Evolutionary conservation across 805 yeast species (phyloP).

Genomic region (Ogataea trehalophila): DNA sequence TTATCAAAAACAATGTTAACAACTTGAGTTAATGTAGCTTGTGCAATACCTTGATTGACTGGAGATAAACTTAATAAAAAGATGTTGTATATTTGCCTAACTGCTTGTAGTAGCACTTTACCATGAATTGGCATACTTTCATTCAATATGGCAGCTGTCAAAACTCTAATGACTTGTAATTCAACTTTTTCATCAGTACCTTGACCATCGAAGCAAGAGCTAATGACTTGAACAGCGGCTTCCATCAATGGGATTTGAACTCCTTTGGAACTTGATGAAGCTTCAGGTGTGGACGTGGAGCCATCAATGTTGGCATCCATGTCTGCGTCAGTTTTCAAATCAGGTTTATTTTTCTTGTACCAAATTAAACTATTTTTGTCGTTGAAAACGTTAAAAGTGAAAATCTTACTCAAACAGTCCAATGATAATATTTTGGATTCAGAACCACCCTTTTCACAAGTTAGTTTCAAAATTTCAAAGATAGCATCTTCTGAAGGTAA

Average conservation of each 20-base stretch:
- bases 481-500: conserved; percentile 47
- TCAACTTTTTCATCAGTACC: conserved; percentile 87
- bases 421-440: conserved; percentile 70
- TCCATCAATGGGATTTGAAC: conserved; percentile 58
- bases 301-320: conserved; percentile 38
- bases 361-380: conserved; percentile 43
- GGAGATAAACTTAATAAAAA: conserved; percentile 80
- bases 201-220: conserved; percentile 86
- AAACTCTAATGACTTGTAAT: conserved; percentile 86
- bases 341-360: conserved; percentile 27
- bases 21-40: conserved; percentile 89
- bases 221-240: conserved; percentile 77
- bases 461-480: conserved; percentile 71
- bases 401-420: conserved; percentile 81
- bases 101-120: conserved; percentile 78
- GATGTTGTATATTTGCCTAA: conserved; percentile 89
- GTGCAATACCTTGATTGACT: conserved; percentile 88
- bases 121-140: conserved; percentile 86
- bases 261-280: conserved; percentile 27
- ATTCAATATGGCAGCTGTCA: conserved; percentile 81
- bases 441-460: conserved; percentile 63
- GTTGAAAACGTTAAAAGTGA: conserved; percentile 78
- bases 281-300: conserved; percentile 19
- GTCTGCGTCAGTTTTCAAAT: conserved; percentile 27
- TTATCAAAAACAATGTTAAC: conserved; percentile 82